A percentile compares a stretch with the other conserved stretches of the same genome.
Evolutionary conservation across 371 early-diverging fungal species (phyloP).

Genomic region (Zopfochytrium polystomum): DNA sequence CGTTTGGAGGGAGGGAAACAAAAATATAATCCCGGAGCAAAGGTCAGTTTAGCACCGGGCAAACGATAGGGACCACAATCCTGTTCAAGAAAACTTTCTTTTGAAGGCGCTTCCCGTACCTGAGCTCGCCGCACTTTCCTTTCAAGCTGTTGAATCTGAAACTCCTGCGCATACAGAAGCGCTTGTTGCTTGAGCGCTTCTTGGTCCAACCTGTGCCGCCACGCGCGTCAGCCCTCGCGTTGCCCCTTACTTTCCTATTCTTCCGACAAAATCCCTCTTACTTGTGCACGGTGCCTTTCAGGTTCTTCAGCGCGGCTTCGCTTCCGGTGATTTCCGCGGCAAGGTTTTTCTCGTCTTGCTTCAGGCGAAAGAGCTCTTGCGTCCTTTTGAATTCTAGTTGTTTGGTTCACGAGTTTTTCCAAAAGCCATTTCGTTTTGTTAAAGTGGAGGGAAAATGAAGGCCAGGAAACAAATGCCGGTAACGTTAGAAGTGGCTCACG

Average conservation of each 20-base stretch:
- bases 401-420: no score
- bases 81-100: no score
- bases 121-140: conserved; percentile 54
- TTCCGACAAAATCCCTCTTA: conserved; percentile 2
- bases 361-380: conserved; percentile 49
- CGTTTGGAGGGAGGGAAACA: neutral
- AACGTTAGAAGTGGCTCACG: no score
- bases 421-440: no score
- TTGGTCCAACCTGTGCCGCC: conserved; percentile 44
- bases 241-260: no score
- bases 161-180: conserved; percentile 55
- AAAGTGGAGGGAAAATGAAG: no score
- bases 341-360: conserved; percentile 50
- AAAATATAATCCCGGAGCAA: neutral
- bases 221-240: no score
- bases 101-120: conserved; percentile 11
- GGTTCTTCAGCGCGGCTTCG: conserved; percentile 47
- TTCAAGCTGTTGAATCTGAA: conserved; percentile 57
- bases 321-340: conserved; percentile 49
- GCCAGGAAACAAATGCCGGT: no score
- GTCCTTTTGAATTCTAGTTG: conserved; percentile 53
- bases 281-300: conserved; percentile 44
- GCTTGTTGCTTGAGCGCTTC: conserved; percentile 54
- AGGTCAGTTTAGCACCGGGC: neutral
- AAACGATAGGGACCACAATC: neutral